Conservation (phyloP, 202 grass and related monocot genomes). For the Schoenoplectus triqueter region DNA sequence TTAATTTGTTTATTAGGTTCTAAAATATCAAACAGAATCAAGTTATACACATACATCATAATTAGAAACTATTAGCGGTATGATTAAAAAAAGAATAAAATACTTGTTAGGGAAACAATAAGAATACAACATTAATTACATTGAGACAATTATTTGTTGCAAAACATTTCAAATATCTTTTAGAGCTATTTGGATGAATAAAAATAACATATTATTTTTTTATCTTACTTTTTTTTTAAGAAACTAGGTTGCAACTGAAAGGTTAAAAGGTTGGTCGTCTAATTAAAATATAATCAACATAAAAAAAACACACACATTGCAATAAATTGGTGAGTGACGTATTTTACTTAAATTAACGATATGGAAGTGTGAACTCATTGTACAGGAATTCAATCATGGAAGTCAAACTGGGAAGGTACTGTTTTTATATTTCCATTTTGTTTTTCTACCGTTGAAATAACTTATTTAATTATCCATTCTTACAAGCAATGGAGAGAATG, state of each 20-base stretch:
- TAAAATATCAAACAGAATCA: not conserved
- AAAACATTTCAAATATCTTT: not conserved
- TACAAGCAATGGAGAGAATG: slow-evolving; percentile 24
- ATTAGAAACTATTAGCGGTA: not conserved
- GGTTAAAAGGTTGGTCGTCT: not conserved
- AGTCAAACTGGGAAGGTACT: not conserved
- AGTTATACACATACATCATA: not conserved
- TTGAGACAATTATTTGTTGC: not conserved
- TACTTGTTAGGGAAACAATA: too few species aligned
- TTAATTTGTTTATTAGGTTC: not conserved
- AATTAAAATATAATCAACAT: not conserved
- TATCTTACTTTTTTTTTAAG: not conserved
- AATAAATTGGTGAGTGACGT: not conserved
- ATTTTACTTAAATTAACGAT: not conserved
- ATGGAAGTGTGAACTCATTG: not conserved
- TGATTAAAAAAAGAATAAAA: too few species aligned
- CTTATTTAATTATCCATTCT: not conserved
- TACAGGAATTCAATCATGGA: not conserved
- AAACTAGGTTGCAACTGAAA: not conserved
- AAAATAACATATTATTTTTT: too few species aligned
- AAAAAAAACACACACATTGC: not conserved
- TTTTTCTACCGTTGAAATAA: not conserved
- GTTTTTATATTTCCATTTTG: not conserved
- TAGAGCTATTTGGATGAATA: not conserved
- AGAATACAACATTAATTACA: too few species aligned